Evolutionary conservation across 495 filamentous ascomycete genomes (phyloP).

Genomic region (Xylaria curta): DNA sequence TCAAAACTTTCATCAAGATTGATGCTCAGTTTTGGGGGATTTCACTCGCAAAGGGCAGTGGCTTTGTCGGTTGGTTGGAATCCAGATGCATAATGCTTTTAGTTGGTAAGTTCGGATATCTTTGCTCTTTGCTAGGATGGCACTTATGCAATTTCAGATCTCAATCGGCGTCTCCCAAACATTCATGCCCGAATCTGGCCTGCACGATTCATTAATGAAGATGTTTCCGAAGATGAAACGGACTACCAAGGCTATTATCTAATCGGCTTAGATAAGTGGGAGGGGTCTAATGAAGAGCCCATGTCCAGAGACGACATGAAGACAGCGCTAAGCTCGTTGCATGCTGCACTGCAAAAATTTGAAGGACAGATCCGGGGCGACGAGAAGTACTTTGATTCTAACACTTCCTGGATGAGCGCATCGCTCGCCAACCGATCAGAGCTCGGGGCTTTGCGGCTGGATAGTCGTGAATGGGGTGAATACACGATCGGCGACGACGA

Average conservation of each 20-base stretch:
- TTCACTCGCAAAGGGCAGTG: conserved; percentile 50
- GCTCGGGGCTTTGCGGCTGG: conserved; percentile 49
- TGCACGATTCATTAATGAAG: conserved; percentile 52
- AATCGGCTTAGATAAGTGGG: conserved; percentile 56
- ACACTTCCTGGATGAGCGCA: conserved; percentile 55
- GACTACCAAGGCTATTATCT: conserved; percentile 63
- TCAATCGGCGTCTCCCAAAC: conserved; percentile 51
- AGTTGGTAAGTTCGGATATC: conserved; percentile 45
- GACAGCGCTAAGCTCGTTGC: conserved; percentile 44
- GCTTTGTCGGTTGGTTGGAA: conserved; percentile 62
- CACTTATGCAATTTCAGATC: conserved; percentile 44
- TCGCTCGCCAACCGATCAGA: conserved; percentile 45
- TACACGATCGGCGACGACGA: conserved; percentile 48
- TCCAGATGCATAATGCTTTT: conserved; percentile 56
- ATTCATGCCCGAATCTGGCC: conserved; percentile 64
- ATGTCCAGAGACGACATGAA: conserved; percentile 41
- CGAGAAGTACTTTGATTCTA: conserved; percentile 55
- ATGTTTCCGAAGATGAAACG: conserved; percentile 29
- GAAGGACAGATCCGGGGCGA: conserved; percentile 53
- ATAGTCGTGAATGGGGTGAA: conserved; percentile 57
- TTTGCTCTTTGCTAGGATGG: background rate
- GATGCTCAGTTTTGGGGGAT: conserved; percentile 63
- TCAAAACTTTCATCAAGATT: conserved; percentile 58
- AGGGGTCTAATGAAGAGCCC: conserved; percentile 1
- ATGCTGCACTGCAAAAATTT: conserved; percentile 52